A percentile compares a stretch with the other conserved stretches of the same genome.
phyloP scores from a whole-genome alignment of 2,329 filamentous ascomycete genomes.

The Fusarium praegraminearum region DNA sequence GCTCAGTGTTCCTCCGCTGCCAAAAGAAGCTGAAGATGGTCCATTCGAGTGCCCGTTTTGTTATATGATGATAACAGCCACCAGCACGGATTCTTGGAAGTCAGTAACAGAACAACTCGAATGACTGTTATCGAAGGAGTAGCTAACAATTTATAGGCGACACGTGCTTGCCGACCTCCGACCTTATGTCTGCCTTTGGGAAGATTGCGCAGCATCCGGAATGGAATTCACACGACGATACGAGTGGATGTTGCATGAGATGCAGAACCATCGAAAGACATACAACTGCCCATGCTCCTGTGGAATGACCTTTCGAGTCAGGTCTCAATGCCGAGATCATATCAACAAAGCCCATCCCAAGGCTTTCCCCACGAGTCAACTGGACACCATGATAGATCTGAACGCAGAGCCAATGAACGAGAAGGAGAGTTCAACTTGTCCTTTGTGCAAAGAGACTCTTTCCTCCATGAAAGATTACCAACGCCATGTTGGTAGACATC shows the following conservation, averaged over 20 bases:
- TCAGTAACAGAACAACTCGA: not conserved
- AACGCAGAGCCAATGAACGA: fast-evolving
- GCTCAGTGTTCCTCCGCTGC: fast-evolving
- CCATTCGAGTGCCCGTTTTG: slow-evolving; percentile 24
- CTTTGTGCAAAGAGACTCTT: not conserved
- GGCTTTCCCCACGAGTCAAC: fast-evolving
- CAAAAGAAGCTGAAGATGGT: not conserved
- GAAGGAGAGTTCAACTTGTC: fast-evolving
- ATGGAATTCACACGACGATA: not conserved
- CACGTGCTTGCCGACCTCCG: not conserved
- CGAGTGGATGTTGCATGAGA: not conserved
- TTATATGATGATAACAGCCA: slow-evolving; percentile 12
- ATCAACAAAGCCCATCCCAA: not conserved
- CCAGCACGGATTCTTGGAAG: fast-evolving
- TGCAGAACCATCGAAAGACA: not conserved
- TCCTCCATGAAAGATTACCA: not conserved
- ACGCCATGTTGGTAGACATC: not conserved
- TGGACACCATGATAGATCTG: not conserved
- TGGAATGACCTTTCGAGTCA: not conserved
- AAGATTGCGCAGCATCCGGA: not conserved
- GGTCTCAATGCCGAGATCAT: fast-evolving
- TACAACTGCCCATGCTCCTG: not conserved
- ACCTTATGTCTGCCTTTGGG: not conserved
- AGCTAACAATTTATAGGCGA: fast-evolving
- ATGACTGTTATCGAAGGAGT: not conserved